Conservation (phyloP, 2,329 filamentous ascomycete genomes). For the Claviceps cyperi region DNA sequence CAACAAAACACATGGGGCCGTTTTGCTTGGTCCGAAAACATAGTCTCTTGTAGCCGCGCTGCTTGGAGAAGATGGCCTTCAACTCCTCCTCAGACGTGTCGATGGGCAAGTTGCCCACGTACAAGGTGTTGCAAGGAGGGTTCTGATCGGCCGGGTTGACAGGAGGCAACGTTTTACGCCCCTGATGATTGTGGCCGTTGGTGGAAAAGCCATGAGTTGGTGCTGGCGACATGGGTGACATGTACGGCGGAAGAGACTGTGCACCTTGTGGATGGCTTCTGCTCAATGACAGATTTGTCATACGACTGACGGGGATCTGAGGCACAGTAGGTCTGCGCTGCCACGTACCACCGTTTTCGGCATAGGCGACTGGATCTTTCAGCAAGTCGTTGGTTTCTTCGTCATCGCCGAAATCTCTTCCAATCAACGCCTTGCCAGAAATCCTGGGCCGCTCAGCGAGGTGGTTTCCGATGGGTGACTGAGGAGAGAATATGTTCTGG, state of each 20-base stretch:
- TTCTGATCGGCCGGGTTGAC: conserved; percentile 94
- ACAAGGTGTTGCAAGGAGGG: conserved; percentile 92
- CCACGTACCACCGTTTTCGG: conserved; percentile 36
- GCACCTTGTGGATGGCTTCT: conserved; percentile 39
- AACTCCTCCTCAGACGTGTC: conserved; percentile 92
- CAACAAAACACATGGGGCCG: conserved; percentile 96
- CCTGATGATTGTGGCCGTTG: conserved; percentile 40
- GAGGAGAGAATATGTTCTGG: conserved; percentile 55
- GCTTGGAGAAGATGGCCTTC: conserved; percentile 83
- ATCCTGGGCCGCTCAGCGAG: conserved; percentile 45
- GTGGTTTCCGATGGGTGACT: conserved; percentile 58
- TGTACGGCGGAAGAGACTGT: conserved; percentile 37
- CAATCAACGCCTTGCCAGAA: conserved; percentile 59
- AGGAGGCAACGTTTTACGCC: conserved; percentile 55
- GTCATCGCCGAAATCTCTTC: conserved; percentile 46
- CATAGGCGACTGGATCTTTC: conserved; percentile 57
- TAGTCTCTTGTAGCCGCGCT: conserved; percentile 86
- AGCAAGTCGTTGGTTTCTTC: conserved; percentile 61
- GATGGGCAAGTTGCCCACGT: conserved; percentile 89
- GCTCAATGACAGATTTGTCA: conserved; percentile 57
- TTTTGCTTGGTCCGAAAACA: conserved; percentile 93
- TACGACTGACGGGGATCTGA: conserved; percentile 53
- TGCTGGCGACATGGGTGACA: conserved; percentile 39
- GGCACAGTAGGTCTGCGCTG: conserved; percentile 58
- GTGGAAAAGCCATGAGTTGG: conserved; percentile 15